A percentile compares a stretch with the other conserved stretches of the same genome.
These are phyloP conservation scores for Nicotiana benthamiana DNA, from an alignment of 257 asterid genomes.

Conservation along the genomic window DNA sequence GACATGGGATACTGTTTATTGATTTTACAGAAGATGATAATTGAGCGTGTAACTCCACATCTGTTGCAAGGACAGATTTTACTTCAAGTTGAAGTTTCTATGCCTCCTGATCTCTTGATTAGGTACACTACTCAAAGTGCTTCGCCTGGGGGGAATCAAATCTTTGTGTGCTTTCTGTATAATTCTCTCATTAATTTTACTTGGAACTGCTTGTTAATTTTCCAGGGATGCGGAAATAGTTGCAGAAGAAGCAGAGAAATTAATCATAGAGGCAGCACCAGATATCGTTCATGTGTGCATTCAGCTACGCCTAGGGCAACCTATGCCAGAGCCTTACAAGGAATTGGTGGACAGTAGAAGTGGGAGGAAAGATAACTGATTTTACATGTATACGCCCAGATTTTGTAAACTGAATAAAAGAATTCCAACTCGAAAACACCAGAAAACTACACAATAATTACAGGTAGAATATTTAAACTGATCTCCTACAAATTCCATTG, in stretches of 20 bases:
- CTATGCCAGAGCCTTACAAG: conserved; percentile 36
- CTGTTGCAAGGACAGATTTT: conserved; percentile 66
- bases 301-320: conserved; percentile 59
- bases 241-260: conserved; percentile 67
- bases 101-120: conserved; percentile 56
- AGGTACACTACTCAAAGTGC: conserved; percentile 29
- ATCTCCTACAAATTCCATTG: not conserved
- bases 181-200: not conserved
- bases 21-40: conserved; percentile 56
- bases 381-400: not conserved
- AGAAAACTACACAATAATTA: not conserved
- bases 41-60: conserved; percentile 72
- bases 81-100: conserved; percentile 80
- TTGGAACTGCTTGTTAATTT: not conserved
- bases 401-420: not conserved
- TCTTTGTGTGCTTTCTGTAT: not conserved
- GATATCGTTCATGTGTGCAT: conserved; percentile 44
- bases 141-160: not conserved
- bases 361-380: not conserved
- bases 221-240: conserved; percentile 60
- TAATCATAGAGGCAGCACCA: conserved; percentile 40
- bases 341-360: conserved; percentile 13
- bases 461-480: not conserved
- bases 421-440: not conserved
- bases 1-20: not conserved